Base-by-base conservation (phyloP, 208 protist species). In the Trypanosoma vivax region DNA sequence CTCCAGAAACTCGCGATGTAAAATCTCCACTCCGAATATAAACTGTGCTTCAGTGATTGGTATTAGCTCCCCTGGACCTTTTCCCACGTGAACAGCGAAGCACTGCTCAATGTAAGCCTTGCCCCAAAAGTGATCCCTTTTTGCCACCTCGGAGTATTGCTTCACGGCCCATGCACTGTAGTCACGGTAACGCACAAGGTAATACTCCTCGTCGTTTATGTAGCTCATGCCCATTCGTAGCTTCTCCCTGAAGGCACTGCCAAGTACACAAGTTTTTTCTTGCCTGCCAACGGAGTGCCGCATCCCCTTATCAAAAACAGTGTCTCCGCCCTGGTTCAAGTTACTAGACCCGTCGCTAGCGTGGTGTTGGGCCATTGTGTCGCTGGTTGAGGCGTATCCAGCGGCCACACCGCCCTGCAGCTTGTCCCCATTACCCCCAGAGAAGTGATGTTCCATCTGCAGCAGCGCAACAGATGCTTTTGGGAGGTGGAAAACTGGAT, bases 41-140 rank as follows among this genome's bases (percentile, higher is more conserved):
- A 88, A 87, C 50, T 91, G 83, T 14, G 75, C 64, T 58, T 91
- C 79, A 1, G 83, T 88, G 42, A 91, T 81, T 27, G 76, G 79
- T 7, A 91, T 70, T 21, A 91, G 52, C 56, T 85, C 76, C 0
- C 83, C 83, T 0, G 83, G 73, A 61, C 88, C 73, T 25, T 76
- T 77, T 2, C 83, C 83, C 0, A 91, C 79, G 52, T 86, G 83
- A 30, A 91, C 79, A 38, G 70, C 79, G 49, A 91, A 85, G 65
- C 76, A 91, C 74, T 88, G 83, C 55, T 91, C 83, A 4, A 91
- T 69, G 51, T 91, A 91, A 45, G 71, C 79, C 18, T 73, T 69
- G 6, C 77, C 79, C 41, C 83, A 73, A 29, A 79, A 58, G 33
- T 59, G 57, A 70, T 91, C 83, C 23, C 49, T 71, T 59, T 83